phyloP scores from a whole-genome alignment of 2,329 filamentous ascomycete species.

The Talaromyces piceae region DNA sequence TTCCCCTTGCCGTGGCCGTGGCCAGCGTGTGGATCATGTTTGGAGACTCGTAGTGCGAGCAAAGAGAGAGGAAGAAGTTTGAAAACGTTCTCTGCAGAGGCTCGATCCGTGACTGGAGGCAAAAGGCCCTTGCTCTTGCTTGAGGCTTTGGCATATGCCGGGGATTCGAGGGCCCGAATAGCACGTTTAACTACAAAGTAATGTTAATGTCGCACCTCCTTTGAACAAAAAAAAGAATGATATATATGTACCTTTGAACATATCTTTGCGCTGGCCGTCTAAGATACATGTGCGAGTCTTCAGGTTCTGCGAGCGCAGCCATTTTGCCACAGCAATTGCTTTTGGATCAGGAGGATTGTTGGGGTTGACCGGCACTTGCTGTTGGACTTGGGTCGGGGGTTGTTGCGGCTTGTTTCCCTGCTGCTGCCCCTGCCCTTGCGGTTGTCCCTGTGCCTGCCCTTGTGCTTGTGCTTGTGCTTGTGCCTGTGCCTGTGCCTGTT shows the following conservation, averaged over 20 bases:
- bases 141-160: constrained; percentile 76
- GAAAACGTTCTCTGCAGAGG: constrained; percentile 85
- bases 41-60: constrained; percentile 80
- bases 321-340: constrained; percentile 81
- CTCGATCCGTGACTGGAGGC: constrained; percentile 78
- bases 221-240: not conserved
- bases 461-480: constrained; percentile 11
- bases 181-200: constrained; percentile 77
- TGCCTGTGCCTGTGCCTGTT: constrained; percentile 17
- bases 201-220: not conserved
- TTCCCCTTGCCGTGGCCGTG: constrained; percentile 65
- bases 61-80: constrained; percentile 92
- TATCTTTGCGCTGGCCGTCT: constrained; percentile 93
- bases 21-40: constrained; percentile 69
- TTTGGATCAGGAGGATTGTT: constrained; percentile 70
- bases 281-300: constrained; percentile 89
- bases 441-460: constrained; percentile 10
- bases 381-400: constrained; percentile 31
- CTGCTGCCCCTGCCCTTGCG: constrained; percentile 13
- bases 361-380: constrained; percentile 42
- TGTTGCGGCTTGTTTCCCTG: constrained; percentile 6
- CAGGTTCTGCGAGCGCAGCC: constrained; percentile 72
- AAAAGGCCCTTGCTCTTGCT: constrained; percentile 82
- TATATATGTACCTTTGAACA: constrained; percentile 75
- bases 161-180: constrained; percentile 79